Conservation (phyloP, 495 filamentous ascomycete genomes). For the Astrothelium subdiscretum region DNA sequence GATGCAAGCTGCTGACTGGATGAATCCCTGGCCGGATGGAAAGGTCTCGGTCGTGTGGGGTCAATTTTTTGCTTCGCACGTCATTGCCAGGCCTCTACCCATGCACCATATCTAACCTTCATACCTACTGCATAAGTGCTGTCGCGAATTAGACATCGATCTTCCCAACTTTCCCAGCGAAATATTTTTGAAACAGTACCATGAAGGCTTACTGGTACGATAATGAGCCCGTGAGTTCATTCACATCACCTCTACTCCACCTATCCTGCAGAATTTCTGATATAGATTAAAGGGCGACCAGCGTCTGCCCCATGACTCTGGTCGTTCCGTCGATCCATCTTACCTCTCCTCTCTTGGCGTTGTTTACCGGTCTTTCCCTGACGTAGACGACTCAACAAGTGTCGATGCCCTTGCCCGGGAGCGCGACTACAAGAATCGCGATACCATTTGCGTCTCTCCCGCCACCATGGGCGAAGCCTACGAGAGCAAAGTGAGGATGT, state of each 20-base stretch:
- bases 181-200: conserved; percentile 5
- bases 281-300: conserved; percentile 63
- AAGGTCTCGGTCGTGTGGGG: too few species aligned
- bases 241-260: background rate
- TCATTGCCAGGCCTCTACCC: too few species aligned
- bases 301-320: conserved; percentile 79
- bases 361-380: conserved; percentile 56
- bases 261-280: background rate
- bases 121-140: too few species aligned
- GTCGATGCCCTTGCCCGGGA: conserved; percentile 62
- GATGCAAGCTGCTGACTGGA: too few species aligned
- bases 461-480: conserved; percentile 73
- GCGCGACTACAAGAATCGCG: conserved; percentile 87
- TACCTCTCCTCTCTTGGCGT: conserved; percentile 69
- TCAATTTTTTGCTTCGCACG: too few species aligned
- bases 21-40: too few species aligned
- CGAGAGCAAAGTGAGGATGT: conserved; percentile 83
- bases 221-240: conserved; percentile 53
- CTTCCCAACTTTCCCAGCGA: too few species aligned
- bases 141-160: too few species aligned
- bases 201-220: conserved; percentile 85
- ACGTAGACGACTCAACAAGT: conserved; percentile 25
- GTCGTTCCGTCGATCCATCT: conserved; percentile 43
- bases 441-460: conserved; percentile 83
- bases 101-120: too few species aligned